These are phyloP conservation scores for Aaosphaeria pasadenensis DNA, from an alignment of 2,329 filamentous ascomycete species.

Conservation along the genomic window DNA sequence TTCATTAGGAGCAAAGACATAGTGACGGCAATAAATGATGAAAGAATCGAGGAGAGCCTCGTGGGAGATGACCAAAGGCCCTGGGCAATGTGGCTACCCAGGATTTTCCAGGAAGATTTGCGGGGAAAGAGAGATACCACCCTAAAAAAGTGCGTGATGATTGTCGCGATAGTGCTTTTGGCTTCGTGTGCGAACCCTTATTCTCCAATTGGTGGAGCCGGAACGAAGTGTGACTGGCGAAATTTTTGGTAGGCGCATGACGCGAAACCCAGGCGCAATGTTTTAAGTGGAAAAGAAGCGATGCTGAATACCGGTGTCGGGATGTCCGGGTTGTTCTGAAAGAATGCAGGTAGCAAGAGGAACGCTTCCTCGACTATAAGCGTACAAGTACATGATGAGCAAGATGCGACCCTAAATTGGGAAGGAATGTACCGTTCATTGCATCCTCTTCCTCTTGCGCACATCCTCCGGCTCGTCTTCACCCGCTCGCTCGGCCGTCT, in stretches of 20 bases:
- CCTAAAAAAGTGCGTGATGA: not conserved
- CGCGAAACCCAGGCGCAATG: not conserved
- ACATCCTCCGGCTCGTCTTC: conserved; percentile 62
- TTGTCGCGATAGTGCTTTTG: not conserved
- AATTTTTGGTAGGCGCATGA: not conserved
- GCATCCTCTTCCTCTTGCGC: conserved; percentile 56
- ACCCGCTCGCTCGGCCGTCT: conserved; percentile 63
- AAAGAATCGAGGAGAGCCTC: not conserved
- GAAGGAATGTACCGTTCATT: not conserved
- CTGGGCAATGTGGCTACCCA: not conserved
- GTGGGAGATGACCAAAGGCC: not conserved
- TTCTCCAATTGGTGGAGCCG: not conserved
- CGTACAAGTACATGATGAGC: conserved; percentile 3
- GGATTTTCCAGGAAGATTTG: too few species aligned
- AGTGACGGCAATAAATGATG: not conserved
- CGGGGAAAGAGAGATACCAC: not conserved
- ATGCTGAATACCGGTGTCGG: not conserved
- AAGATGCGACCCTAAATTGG: not conserved
- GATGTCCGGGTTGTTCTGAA: not conserved
- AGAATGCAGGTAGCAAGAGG: too few species aligned
- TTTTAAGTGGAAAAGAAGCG: not conserved
- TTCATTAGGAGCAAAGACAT: not conserved
- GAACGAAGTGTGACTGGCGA: not conserved
- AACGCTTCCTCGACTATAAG: not conserved
- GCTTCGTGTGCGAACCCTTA: not conserved